Percentiles rank a stretch among this genome's conserved stretches.
Conservation (phyloP, 2,329 filamentous ascomycete species). For the Exophiala dermatitidis region DNA sequence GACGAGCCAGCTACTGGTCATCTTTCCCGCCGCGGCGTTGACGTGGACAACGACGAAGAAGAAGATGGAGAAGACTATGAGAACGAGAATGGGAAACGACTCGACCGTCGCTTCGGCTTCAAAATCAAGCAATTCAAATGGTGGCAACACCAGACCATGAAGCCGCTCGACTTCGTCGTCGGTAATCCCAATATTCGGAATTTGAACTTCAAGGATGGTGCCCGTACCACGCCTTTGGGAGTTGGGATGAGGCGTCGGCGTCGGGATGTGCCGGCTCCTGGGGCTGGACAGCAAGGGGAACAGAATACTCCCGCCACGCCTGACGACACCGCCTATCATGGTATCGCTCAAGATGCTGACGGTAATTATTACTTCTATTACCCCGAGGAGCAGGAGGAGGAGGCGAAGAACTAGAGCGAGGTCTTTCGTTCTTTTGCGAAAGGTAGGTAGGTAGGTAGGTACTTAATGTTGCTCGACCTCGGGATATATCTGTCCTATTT, state of each 20-base stretch:
- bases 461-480: no score
- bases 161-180: not conserved
- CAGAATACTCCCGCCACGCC: not conserved
- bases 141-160: conserved; percentile 3
- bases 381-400: not conserved
- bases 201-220: not conserved
- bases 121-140: conserved; percentile 1
- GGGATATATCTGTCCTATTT: no score
- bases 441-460: no score
- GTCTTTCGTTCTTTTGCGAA: no score
- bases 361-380: not conserved
- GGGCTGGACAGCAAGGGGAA: not conserved
- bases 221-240: not conserved
- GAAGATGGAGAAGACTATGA: not conserved
- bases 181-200: conserved; percentile 8
- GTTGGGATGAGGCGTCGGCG: not conserved
- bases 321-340: not conserved
- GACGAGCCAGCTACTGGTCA: conserved; percentile 1
- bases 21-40: not conserved
- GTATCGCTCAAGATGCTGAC: conserved; percentile 2
- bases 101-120: conserved; percentile 1
- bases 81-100: not conserved
- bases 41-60: not conserved
- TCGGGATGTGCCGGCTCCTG: not conserved
- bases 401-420: no score